Evolutionary conservation across 2,329 filamentous ascomycete genomes (phyloP), one percentile per base, ranked within the genome.

Genomic region (Boeremia exigua): DNA sequence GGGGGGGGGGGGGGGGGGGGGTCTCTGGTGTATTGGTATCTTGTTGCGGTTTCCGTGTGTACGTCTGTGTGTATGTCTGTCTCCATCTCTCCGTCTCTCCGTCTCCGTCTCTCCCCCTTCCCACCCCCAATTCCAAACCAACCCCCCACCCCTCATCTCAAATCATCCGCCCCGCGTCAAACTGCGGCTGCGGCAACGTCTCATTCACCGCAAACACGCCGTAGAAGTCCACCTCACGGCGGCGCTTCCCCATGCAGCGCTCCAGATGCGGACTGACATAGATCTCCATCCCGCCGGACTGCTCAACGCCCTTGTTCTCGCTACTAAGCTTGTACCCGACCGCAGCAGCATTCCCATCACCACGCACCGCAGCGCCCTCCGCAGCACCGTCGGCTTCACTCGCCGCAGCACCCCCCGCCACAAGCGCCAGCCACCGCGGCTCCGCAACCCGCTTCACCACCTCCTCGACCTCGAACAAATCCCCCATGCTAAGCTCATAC

Each of bases 261-360:
- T 72, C 71, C 36, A 74, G 33, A 50, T 73, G 66, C 33, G 63
- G 60, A 6, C 62, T 66, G n/a, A 74, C 66, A 48, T 68, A 74
- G 15, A 75, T 70, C 30, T 75, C 70, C 69, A 75, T 75, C 1
- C 67, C 71, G 9, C 71, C 72, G 38, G 70, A 73, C 60, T 72
- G 68, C 45, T 72, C 70, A 0, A 66, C 67, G 10, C 68, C 68
- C 45, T 70, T 72, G 28, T 64, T 68, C 45, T 73, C 70, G 6
- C 66, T 68, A 12, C 66, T 68, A 27, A 74, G 50, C 44, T 73
- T 74, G 40, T 74, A 74, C 2, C 72, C 71, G 2, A 75, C 72
- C 0, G 70, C 70, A 0, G 64, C 63, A 2, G 60, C 56, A 30
- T 67, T 67, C 28, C 28, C 9, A 6, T 8, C 11, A 12, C 3